Percentiles rank a stretch among this genome's conserved stretches.
These are phyloP conservation scores for Gymnopus androsaceus DNA, from an alignment of 1,284 basidiomycete genomes.

Conservation along the genomic window DNA sequence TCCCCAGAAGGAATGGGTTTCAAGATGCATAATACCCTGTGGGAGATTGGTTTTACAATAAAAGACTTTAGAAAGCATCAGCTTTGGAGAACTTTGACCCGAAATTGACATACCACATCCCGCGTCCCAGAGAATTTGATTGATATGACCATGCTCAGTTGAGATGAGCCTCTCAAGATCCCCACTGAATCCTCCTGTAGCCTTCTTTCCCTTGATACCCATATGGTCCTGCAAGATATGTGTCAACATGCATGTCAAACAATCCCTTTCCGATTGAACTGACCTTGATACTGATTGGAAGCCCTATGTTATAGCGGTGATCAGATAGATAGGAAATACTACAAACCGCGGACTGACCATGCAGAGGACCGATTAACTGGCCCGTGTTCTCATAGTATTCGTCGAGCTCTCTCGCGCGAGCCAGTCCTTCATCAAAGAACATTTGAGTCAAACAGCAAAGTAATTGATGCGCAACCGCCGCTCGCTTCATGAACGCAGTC, in stretches of 20 bases:
- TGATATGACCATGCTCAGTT: constrained; percentile 26
- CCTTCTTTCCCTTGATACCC: constrained; percentile 38
- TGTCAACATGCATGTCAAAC: not conserved
- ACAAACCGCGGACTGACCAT: constrained; percentile 37
- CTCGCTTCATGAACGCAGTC: constrained; percentile 29
- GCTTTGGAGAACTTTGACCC: not conserved
- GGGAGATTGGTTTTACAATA: constrained; percentile 52
- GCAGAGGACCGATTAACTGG: constrained; percentile 44
- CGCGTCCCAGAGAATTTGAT: constrained; percentile 30
- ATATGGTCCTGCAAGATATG: constrained; percentile 39
- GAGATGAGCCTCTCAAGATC: constrained; percentile 25
- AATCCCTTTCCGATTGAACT: not conserved
- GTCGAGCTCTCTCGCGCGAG: constrained; percentile 43
- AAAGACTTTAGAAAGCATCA: constrained; percentile 31
- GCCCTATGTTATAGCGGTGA: constrained; percentile 7
- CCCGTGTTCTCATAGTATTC: constrained; percentile 37
- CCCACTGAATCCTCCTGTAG: constrained; percentile 40
- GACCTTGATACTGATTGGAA: constrained; percentile 46
- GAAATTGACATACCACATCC: constrained; percentile 29
- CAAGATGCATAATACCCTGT: constrained; percentile 41
- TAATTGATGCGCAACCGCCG: constrained; percentile 30
- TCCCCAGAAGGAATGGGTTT: constrained; percentile 41
- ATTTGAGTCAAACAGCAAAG: constrained; percentile 24
- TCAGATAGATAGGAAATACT: too few species aligned
- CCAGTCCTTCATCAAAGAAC: constrained; percentile 41